Evolutionary conservation across 2,329 filamentous ascomycete genomes (phyloP), one percentile per base, ranked within the genome.

Genomic region (Orbilia brochopaga): DNA sequence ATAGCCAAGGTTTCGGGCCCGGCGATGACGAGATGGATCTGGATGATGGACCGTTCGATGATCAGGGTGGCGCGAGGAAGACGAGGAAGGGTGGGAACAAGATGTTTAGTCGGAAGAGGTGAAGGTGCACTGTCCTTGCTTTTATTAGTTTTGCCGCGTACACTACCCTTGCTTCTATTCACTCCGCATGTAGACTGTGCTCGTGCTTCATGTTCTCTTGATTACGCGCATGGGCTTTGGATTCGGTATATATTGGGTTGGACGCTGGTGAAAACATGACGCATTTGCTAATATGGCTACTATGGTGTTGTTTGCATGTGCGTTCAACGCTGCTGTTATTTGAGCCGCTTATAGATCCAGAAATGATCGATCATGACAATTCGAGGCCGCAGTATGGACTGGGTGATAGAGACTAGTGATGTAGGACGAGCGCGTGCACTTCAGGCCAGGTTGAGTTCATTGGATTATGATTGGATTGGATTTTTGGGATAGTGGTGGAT

Each of bases 21-120:
- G 73, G 77, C 76, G 70, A 74, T 6, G 75, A 76, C 64, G 74
- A 75, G 56, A 76, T 76, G 75, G 75, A 76, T 46, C 23, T 76
- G 13, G 75, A 76, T 52, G 75, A 76, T 24, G 73, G 63, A 1
- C 66, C 73, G 5, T 73, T 74, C 46, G 64, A 58, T 66, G 69
- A 48, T 21, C 66, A 62, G 15, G 73, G 75, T 1, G 72, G 75
- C 1, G 61, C 75, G 24, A 75, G 75, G 65, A 76, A 74, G 37
- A 74, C 66, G 8, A 74, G 75, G 46, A 75, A 75, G 54, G 73
- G 75, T 11, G 73, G 62, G 7, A 76, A 74, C 57, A 66, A 52
- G 23, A 67, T 70, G 62, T 73, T 73, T 40, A 70, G 74, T 57
- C 66, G 73, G 57, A 73, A 73, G 69, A 73, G 69, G 69, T 73